These are phyloP conservation scores for Colletotrichum sp. DNA, from an alignment of 2,329 filamentous ascomycete genomes.

Conservation along the genomic window DNA sequence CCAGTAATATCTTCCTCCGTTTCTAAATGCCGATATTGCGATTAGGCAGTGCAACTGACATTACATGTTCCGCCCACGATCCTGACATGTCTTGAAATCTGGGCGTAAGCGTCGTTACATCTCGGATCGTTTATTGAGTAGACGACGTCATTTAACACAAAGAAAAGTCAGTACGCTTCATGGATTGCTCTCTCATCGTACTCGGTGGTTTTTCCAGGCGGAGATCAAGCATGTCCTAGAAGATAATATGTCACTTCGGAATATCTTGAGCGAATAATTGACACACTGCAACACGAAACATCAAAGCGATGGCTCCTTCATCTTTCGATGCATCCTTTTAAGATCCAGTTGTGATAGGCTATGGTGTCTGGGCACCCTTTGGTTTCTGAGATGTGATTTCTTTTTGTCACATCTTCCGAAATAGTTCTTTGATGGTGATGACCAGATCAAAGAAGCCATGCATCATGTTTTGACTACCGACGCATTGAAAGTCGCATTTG, in stretches of 20 bases:
- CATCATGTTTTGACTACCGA: background rate
- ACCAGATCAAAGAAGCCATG: background rate
- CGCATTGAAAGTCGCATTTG: background rate
- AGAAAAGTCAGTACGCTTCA: background rate
- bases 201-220: background rate
- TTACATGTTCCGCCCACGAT: background rate
- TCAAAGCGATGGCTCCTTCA: background rate
- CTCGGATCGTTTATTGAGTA: background rate
- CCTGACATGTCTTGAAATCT: background rate
- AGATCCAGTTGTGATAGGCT: background rate
- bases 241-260: background rate
- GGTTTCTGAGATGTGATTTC: background rate
- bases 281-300: background rate
- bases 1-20: background rate
- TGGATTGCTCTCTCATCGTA: background rate
- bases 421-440: background rate
- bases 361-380: background rate
- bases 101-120: background rate
- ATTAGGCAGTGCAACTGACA: background rate
- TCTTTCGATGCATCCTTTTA: background rate
- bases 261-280: background rate
- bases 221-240: background rate
- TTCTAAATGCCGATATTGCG: background rate
- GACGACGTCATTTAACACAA: background rate
- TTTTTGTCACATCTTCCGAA: background rate